Conservation (phyloP, 805 yeast genomes). For the Candida silvicultrix region DNA sequence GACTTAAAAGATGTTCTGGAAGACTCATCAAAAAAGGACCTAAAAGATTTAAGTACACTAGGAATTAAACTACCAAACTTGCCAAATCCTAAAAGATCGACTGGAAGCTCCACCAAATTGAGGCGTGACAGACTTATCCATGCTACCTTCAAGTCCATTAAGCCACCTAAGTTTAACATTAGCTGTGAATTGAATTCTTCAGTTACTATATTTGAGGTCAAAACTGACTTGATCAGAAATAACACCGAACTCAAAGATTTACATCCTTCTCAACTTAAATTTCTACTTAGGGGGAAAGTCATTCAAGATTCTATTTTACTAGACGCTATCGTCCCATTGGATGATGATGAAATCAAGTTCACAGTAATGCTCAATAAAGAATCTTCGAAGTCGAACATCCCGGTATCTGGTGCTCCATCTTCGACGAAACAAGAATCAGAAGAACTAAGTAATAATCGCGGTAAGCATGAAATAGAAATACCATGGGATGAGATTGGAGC, state of each 20-base stretch:
- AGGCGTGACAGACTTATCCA: neutral
- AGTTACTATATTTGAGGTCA: constrained; percentile 28
- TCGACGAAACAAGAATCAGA: neutral
- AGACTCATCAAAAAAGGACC: constrained; percentile 6
- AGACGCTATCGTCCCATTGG: constrained; percentile 21
- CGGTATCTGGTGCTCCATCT: neutral
- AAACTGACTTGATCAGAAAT: constrained; percentile 20
- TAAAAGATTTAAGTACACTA: constrained; percentile 1
- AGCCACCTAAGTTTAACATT: constrained; percentile 60
- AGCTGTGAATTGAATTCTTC: constrained; percentile 18
- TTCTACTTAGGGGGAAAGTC: constrained; percentile 58
- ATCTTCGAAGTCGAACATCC: neutral
- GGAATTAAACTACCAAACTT: constrained; percentile 34
- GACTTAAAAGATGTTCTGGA: neutral
- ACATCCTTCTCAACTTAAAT: constrained; percentile 36
- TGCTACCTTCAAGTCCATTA: constrained; percentile 55
- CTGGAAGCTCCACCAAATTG: constrained; percentile 2
- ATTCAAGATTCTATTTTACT: constrained; percentile 43
- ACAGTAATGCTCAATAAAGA: constrained; percentile 37
- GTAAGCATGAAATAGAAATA: constrained; percentile 7
- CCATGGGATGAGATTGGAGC: constrained; percentile 42
- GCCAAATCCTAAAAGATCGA: constrained; percentile 30
- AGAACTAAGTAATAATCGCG: neutral
- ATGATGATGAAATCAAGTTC: constrained; percentile 26
- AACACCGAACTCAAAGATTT: constrained; percentile 27